Percentiles rank a stretch among this genome's conserved stretches.
Conservation (phyloP, 768 basidiomycete genomes). For the Suillus lakei region DNA sequence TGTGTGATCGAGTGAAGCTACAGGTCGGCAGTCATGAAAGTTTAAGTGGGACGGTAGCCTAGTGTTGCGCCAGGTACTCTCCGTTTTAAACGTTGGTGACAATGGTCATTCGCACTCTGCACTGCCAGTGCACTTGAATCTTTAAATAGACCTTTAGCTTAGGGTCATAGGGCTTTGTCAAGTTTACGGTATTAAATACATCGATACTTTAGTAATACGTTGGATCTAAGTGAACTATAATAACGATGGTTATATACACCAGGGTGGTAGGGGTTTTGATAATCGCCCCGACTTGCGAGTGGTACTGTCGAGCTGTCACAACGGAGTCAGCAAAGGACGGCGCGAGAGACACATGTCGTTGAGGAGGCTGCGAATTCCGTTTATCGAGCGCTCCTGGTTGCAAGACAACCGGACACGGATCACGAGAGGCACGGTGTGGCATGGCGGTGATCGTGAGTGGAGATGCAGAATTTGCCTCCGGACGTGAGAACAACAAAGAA, state of each 20-base stretch:
- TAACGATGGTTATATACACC: slow-evolving; percentile 15
- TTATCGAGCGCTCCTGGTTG: neutral
- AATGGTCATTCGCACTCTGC: neutral
- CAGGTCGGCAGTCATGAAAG: neutral
- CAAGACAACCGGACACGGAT: neutral
- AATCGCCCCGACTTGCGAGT: slow-evolving; percentile 25
- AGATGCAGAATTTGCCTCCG: neutral
- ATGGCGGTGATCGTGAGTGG: neutral
- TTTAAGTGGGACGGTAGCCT: neutral
- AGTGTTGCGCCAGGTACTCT: neutral
- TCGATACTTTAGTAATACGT: neutral
- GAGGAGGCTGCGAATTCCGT: neutral
- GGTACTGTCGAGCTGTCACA: slow-evolving; percentile 8
- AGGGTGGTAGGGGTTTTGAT: slow-evolving; percentile 30
- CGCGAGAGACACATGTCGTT: neutral
- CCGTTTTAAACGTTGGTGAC: neutral
- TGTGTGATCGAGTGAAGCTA: neutral
- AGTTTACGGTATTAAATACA: neutral
- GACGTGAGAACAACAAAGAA: neutral
- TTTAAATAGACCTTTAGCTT: neutral
- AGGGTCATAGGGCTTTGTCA: neutral
- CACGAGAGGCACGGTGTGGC: neutral
- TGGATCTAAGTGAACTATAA: slow-evolving; percentile 2
- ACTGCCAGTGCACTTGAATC: neutral
- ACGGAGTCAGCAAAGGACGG: neutral